phyloP scores from a whole-genome alignment of 768 basidiomycete genomes.

The Pilatotrama ljubarskyi region DNA sequence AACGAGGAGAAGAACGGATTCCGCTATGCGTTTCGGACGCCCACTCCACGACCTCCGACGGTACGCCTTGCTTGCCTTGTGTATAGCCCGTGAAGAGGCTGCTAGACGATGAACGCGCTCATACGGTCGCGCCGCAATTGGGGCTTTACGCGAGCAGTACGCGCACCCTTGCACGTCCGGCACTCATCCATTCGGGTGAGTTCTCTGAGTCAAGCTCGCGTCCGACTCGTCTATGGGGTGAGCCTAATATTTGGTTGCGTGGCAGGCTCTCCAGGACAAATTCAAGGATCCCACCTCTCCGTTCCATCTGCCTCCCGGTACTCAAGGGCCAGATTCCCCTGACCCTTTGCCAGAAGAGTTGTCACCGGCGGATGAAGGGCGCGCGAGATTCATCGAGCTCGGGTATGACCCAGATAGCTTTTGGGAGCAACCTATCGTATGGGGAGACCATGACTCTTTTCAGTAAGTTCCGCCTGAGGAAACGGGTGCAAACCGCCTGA shows the following conservation, averaged over 20 bases:
- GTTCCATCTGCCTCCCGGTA: slow-evolving; percentile 62
- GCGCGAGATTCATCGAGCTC: slow-evolving; percentile 40
- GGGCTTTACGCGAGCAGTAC: too few relatives aligned
- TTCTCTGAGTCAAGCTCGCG: too few relatives aligned
- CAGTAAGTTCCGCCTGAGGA: slow-evolving; percentile 47
- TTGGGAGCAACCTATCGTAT: slow-evolving; percentile 75
- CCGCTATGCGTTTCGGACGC: too few relatives aligned
- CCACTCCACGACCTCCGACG: not conserved
- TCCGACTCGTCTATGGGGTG: not conserved
- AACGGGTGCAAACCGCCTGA: not conserved
- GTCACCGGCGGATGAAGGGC: slow-evolving; percentile 39
- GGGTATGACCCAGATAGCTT: slow-evolving; percentile 68
- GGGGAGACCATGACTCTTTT: slow-evolving; percentile 81
- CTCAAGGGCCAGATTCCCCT: slow-evolving; percentile 58
- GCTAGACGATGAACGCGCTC: not conserved
- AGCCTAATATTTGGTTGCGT: not conserved
- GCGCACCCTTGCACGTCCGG: not conserved
- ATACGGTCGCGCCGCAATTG: not conserved
- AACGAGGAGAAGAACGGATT: too few relatives aligned
- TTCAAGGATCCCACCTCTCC: slow-evolving; percentile 67
- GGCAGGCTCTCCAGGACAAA: slow-evolving; percentile 63
- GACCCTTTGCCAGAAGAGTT: slow-evolving; percentile 39
- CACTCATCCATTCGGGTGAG: slow-evolving; percentile 10
- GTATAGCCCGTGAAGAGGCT: not conserved
- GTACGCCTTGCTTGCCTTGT: too few relatives aligned